These are phyloP conservation scores for Sphaerulina populicola DNA, from an alignment of 2,329 filamentous ascomycete genomes.

Conservation along the genomic window DNA sequence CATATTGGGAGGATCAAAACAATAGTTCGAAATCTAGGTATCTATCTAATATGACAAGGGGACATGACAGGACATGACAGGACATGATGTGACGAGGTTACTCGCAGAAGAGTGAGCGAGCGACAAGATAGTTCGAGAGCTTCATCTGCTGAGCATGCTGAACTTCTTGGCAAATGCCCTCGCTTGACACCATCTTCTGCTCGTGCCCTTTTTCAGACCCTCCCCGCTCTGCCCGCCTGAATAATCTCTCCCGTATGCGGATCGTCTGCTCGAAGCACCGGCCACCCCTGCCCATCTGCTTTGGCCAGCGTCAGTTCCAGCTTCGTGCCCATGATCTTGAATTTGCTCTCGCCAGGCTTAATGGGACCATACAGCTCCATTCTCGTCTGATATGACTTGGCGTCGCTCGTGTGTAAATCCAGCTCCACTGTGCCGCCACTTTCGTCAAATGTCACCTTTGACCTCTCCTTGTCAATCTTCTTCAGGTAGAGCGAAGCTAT, in stretches of 20 bases:
- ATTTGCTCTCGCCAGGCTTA: slow-evolving; percentile 64
- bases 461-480: slow-evolving; percentile 80
- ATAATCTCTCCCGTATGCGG: slow-evolving; percentile 68
- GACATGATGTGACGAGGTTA: neutral
- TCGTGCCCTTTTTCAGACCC: slow-evolving; percentile 28
- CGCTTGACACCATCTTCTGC: neutral
- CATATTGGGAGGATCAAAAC: neutral
- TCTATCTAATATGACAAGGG: no score
- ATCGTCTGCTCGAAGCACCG: slow-evolving; percentile 73
- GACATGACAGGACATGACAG: no score
- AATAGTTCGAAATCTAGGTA: neutral
- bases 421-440: slow-evolving; percentile 54
- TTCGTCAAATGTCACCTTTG: slow-evolving; percentile 61
- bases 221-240: slow-evolving; percentile 74
- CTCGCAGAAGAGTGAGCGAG: neutral
- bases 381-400: slow-evolving; percentile 68
- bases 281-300: slow-evolving; percentile 72
- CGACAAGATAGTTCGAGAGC: neutral
- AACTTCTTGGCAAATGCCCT: neutral
- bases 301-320: slow-evolving; percentile 68
- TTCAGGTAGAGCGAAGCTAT: slow-evolving; percentile 93
- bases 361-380: slow-evolving; percentile 72
- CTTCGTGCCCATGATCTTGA: slow-evolving; percentile 81
- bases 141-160: neutral
- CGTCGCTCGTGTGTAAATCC: slow-evolving; percentile 77